phyloP scores from a whole-genome alignment of 441 rosid species.

The Populus trichocarpa region DNA sequence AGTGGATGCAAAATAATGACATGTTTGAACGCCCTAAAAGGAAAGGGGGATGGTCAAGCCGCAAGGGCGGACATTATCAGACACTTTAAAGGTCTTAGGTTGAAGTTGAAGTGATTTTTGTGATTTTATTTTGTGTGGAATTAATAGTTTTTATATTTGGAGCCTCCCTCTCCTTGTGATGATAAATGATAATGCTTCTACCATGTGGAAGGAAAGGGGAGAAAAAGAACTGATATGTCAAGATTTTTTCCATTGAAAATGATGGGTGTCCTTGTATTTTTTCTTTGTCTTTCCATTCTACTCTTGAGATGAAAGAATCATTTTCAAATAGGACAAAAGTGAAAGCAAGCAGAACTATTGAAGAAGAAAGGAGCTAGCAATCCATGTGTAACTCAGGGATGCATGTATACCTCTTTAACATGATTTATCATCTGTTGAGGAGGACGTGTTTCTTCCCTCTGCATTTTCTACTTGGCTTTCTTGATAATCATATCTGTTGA shows the following conservation, averaged over 20 bases:
- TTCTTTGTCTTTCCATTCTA: background rate
- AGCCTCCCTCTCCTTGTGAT: background rate
- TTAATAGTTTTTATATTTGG: background rate
- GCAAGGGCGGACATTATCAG: background rate
- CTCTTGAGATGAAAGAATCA: background rate
- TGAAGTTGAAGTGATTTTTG: background rate
- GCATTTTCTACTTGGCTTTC: background rate
- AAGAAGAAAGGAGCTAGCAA: background rate
- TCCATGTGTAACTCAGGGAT: background rate
- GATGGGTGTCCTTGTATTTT: background rate
- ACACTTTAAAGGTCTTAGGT: background rate
- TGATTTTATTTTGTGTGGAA: background rate
- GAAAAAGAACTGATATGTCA: background rate
- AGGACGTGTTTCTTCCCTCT: background rate
- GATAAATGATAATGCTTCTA: background rate
- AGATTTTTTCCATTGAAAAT: background rate
- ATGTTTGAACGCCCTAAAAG: no score
- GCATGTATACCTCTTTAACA: background rate
- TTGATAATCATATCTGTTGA: background rate
- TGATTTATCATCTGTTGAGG: background rate
- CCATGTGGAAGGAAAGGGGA: background rate
- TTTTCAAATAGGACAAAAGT: background rate
- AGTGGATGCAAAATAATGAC: no score
- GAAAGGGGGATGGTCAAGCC: no score
- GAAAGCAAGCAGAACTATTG: background rate